These are phyloP conservation scores for Berberis thunbergii DNA, from an alignment of 164 flowering plant species.

Conservation along the genomic window DNA sequence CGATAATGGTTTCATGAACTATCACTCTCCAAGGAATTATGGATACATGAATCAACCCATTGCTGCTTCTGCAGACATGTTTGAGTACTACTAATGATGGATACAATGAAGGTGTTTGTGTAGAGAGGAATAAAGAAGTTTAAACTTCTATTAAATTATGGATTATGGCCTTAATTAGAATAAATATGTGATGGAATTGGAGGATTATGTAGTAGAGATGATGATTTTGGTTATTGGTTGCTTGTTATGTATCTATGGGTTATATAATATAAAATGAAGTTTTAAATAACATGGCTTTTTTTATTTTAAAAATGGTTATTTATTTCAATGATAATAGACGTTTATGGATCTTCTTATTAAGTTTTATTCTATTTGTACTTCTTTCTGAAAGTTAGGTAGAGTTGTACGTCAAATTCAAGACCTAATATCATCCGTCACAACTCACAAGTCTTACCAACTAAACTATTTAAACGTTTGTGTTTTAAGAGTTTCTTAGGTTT, in stretches of 20 bases:
- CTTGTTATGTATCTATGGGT: not conserved
- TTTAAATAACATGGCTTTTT: too few species aligned
- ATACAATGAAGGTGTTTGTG: not conserved
- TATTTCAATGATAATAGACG: too few species aligned
- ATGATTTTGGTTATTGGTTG: not conserved
- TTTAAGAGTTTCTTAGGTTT: too few species aligned
- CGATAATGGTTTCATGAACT: constrained; percentile 8
- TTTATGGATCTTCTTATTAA: too few species aligned
- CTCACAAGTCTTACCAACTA: too few species aligned
- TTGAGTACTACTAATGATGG: constrained; percentile 23
- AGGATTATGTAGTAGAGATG: not conserved
- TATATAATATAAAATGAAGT: not conserved
- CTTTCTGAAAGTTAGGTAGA: too few species aligned
- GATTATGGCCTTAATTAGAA: not conserved
- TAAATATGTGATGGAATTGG: not conserved
- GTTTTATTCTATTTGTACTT: too few species aligned
- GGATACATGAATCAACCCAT: constrained; percentile 33
- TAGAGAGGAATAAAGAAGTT: too few species aligned
- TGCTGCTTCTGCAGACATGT: constrained; percentile 40
- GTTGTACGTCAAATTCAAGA: too few species aligned
- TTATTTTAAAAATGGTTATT: too few species aligned
- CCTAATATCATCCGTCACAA: too few species aligned
- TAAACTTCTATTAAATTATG: not conserved
- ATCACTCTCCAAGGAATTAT: constrained; percentile 21
- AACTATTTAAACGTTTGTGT: too few species aligned